These are phyloP conservation scores for Solanum appendiculatum DNA, from an alignment of 257 asterid species.

Conservation along the genomic window DNA sequence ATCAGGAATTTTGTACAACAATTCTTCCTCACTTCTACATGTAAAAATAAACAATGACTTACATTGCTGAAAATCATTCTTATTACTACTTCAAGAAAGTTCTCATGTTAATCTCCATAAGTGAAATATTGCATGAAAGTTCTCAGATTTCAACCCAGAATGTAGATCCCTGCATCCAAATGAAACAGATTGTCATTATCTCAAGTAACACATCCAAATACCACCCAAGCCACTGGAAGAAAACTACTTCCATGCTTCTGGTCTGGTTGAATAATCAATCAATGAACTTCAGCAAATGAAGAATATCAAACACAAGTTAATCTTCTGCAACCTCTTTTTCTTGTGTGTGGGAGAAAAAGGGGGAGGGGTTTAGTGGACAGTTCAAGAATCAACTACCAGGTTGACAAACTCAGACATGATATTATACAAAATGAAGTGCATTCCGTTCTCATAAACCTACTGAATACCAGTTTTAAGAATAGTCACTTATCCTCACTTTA, in stretches of 20 bases:
- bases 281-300: background rate
- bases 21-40: background rate
- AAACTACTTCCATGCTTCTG: background rate
- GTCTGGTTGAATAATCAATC: background rate
- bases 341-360: background rate
- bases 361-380: background rate
- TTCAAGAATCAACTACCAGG: background rate
- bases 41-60: background rate
- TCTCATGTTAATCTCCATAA: background rate
- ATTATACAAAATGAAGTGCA: background rate
- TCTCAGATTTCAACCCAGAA: background rate
- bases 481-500: background rate
- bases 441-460: background rate
- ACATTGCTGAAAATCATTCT: background rate
- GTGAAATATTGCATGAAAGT: background rate
- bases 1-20: background rate
- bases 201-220: background rate
- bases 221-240: background rate
- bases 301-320: background rate
- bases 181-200: background rate
- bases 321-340: background rate
- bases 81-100: background rate
- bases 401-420: background rate
- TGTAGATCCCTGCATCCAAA: conserved; percentile 2
- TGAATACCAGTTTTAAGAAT: background rate